Base-by-base conservation (phyloP, 2,329 filamentous ascomycete genomes). In the Teratosphaeria epicoccoides region DNA sequence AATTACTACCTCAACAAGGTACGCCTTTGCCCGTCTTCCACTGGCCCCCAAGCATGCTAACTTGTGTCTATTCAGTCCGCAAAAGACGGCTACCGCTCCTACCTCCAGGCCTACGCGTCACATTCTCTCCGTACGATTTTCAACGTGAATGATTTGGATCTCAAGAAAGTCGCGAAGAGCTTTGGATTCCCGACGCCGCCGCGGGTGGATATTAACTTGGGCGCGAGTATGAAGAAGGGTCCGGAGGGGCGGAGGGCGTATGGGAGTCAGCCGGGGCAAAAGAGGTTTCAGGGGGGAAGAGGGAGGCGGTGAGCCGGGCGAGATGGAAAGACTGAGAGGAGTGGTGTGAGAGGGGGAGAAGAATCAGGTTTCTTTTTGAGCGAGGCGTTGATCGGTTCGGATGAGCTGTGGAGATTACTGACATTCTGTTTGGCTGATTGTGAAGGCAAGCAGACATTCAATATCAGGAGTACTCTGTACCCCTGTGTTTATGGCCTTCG, bases 1-100 rank as follows among this genome's bases (percentile, higher is more conserved):
- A 97, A 98, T 72, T 97, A 97, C 75, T 96, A 96, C 70, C 79
- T 98, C 53, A 93, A 96, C 75, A 93, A 95, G 79, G 77, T 80
- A 66, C 52, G 72, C 62, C 33, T 47, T 11, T 3, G 23, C 29
- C 46, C 49, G 24, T 24, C 29, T 29, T 25, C 17, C 22, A n/a
- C 33, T 20, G 24, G 43, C 28, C 25, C 29, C 22, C 14, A 28
- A 46, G 12, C 14, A 40, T 47, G 20, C 40, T 56, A 14, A 52
- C 46, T 24, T 9, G 11, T 12, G 22, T 9, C n/a, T 6, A 40
- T 20, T 43, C 57, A 80, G 76, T 82, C 79, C 26, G 81, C 81
- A 43, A 84, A 84, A 66, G 81, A 84, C 59, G 80, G 87, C 3
- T 95, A 93, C 74, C 81, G 87, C 54, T 88, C 87, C 20, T 98